Evolutionary conservation across 2,329 filamentous ascomycete genomes (phyloP).

Genomic region (Ceratocystis colombiana): DNA sequence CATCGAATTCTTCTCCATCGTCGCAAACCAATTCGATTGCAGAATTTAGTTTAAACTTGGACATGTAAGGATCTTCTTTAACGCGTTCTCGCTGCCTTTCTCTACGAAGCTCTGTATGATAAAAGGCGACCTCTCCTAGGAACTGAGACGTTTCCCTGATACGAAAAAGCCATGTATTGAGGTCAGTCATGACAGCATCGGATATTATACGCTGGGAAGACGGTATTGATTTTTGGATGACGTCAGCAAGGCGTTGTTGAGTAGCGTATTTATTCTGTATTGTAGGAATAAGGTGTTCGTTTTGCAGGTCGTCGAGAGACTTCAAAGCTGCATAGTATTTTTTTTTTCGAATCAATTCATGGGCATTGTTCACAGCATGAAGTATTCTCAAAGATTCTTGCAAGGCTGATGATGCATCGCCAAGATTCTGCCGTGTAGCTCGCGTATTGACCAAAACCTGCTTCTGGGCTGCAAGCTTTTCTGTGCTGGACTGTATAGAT

Average conservation of each 20-base stretch:
- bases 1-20: slow-evolving; percentile 89
- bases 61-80: slow-evolving; percentile 63
- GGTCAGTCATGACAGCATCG: slow-evolving; percentile 90
- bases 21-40: slow-evolving; percentile 92
- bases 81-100: slow-evolving; percentile 72
- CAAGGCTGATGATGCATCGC: slow-evolving; percentile 78
- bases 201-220: slow-evolving; percentile 86
- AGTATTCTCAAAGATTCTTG: slow-evolving; percentile 88
- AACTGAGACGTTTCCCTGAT: slow-evolving; percentile 96
- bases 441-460: slow-evolving; percentile 87
- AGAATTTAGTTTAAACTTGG: slow-evolving; percentile 85
- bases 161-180: slow-evolving; percentile 93
- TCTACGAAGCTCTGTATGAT: slow-evolving; percentile 82
- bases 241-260: slow-evolving; percentile 85
- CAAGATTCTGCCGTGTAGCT: slow-evolving; percentile 86
- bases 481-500: slow-evolving; percentile 88
- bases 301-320: slow-evolving; percentile 88
- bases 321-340: slow-evolving; percentile 93
- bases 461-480: slow-evolving; percentile 89
- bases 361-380: slow-evolving; percentile 84
- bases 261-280: slow-evolving; percentile 77
- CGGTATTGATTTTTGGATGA: slow-evolving; percentile 93
- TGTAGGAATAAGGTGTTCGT: slow-evolving; percentile 70
- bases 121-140: slow-evolving; percentile 90
- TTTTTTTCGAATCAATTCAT: slow-evolving; percentile 83